Evolutionary conservation across 1,284 basidiomycete species (phyloP).

Genomic region (Tilletia caries): DNA sequence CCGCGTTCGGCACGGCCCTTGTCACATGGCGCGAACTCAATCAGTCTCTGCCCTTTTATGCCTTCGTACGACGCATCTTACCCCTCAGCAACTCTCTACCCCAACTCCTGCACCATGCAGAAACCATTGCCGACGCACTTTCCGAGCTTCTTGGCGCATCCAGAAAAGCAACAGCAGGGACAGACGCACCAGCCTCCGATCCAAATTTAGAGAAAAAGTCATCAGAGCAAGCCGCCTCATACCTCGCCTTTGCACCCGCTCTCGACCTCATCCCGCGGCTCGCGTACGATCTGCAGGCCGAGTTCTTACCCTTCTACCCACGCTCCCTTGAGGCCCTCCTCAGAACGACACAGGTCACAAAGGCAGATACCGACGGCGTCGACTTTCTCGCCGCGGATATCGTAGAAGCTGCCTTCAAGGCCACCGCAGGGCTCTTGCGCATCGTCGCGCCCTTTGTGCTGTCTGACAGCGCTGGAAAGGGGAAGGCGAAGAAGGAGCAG

Average conservation of each 20-base stretch:
- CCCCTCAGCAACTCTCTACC: constrained; percentile 41
- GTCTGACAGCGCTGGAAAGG: constrained; percentile 25
- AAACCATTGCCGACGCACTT: constrained; percentile 28
- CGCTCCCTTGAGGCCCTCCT: constrained; percentile 37
- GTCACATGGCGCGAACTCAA: constrained; percentile 50
- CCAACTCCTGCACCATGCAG: constrained; percentile 46
- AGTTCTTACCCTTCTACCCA: constrained; percentile 49
- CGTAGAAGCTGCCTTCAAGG: constrained; percentile 49
- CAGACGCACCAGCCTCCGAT: constrained; percentile 8
- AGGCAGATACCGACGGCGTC: constrained; percentile 41
- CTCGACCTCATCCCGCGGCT: constrained; percentile 51
- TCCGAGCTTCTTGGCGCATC: constrained; percentile 6
- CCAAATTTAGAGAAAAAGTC: constrained; percentile 5
- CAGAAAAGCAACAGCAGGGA: too few species aligned
- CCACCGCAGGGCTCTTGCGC: constrained; percentile 45
- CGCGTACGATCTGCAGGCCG: constrained; percentile 44
- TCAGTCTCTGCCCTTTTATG: constrained; percentile 45
- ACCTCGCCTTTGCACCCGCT: constrained; percentile 47
- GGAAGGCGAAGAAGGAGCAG: constrained; percentile 24
- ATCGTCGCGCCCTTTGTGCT: constrained; percentile 40
- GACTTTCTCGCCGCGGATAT: constrained; percentile 45
- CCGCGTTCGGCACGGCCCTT: constrained; percentile 39
- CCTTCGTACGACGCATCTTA: constrained; percentile 31
- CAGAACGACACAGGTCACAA: constrained; percentile 40
- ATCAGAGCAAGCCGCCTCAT: constrained; percentile 14